Evolutionary conservation across 805 yeast species (phyloP), one percentile per base, ranked within the genome.

Genomic region (Kazachstania martiniae): DNA sequence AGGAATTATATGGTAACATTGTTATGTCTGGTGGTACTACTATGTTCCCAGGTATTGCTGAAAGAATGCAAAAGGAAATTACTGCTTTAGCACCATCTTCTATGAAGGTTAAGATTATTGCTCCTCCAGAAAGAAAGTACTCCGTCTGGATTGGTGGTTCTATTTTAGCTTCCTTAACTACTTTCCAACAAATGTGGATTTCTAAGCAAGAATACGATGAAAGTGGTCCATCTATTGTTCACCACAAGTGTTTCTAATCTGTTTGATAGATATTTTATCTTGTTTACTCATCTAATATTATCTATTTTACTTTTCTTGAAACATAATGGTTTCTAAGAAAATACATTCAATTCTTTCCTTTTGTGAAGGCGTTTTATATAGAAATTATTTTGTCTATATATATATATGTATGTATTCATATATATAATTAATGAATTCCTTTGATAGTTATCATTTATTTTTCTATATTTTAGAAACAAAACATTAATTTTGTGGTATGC

Each of bases 171-270:
- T 86, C 96, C 40, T 79, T 91, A 65, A 84, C 95, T 44, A 91
- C 98, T 66, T 91, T 91, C 96, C 97, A 91, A 77, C 97, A 91
- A 73, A 89, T 91, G 97, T 91, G 98, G 98, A 86, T 91, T 83
- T 87, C 97, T 63, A 91, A 91, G 79, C 97, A 91, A 75, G 98
- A 91, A 77, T 91, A 91, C 82, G 98, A 91, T 79, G 98, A 91
- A 76, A 84, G 95, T 72, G 98, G 98, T 63, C 98, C 98, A 60
- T 86, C 96, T 46, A 91, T 91, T 64, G 98, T 91, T 46, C 69
- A 63, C 58, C 67, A 62, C 62, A 63, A 63, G 49, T 63, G 69
- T 63, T 63, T 63, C 67, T 63, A 60, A 62, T 41, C 39, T n/a
- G 18, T 10, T 10, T 19, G n/a, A n/a, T 30, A 18, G 21, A 23